These are phyloP conservation scores for Coemansia sp. DNA, from an alignment of 192 early-diverging fungal species.

Conservation along the genomic window DNA sequence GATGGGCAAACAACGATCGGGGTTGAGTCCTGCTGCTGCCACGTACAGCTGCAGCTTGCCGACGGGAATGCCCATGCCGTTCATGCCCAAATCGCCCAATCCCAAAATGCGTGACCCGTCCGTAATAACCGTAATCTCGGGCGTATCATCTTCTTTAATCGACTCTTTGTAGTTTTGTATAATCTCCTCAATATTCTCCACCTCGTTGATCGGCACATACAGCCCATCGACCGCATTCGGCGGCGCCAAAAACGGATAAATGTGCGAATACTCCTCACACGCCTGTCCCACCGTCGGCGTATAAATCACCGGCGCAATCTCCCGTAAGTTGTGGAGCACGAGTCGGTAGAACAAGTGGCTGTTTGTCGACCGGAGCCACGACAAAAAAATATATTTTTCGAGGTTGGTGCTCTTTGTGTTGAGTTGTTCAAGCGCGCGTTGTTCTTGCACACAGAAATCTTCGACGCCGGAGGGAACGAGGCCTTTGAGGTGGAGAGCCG, in stretches of 20 bases:
- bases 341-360: conserved; percentile 80
- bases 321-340: conserved; percentile 74
- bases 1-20: conserved; percentile 81
- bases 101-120: conserved; percentile 93
- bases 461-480: conserved; percentile 74
- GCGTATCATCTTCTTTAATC: conserved; percentile 57
- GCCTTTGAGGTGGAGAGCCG: conserved; percentile 63
- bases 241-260: conserved; percentile 77
- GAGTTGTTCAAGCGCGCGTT: conserved; percentile 69
- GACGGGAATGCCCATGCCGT: conserved; percentile 92
- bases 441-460: conserved; percentile 67
- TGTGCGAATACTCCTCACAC: conserved; percentile 82
- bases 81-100: conserved; percentile 89
- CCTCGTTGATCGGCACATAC: conserved; percentile 74
- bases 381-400: conserved; percentile 83
- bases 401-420: conserved; percentile 64
- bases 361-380: conserved; percentile 75
- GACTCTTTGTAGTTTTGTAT: conserved; percentile 76
- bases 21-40: conserved; percentile 80
- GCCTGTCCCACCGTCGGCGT: conserved; percentile 79
- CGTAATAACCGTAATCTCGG: conserved; percentile 89
- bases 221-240: conserved; percentile 78
- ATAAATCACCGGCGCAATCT: conserved; percentile 74
- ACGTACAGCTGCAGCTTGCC: conserved; percentile 93
- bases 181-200: conserved; percentile 71